These are phyloP conservation scores for Neofusicoccum sp. DNA, from an alignment of 2,329 filamentous ascomycete species.

Conservation along the genomic window DNA sequence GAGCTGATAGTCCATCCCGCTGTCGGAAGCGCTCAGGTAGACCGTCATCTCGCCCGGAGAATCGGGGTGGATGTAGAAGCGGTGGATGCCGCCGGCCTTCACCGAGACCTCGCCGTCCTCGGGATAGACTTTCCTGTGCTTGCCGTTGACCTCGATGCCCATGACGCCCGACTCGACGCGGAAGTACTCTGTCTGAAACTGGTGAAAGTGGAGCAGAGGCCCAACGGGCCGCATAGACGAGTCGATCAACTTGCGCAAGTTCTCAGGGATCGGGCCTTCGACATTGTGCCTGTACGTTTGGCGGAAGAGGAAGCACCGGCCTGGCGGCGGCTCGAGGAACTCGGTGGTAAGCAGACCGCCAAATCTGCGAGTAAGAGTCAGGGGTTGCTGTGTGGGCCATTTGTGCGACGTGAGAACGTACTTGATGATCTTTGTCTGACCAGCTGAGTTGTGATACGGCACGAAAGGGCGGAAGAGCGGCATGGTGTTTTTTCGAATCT, in stretches of 20 bases:
- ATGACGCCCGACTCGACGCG: conserved; percentile 29
- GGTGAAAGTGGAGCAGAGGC: conserved; percentile 32
- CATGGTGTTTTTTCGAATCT: neutral
- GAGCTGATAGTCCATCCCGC: conserved; percentile 32
- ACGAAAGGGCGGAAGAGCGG: conserved; percentile 7
- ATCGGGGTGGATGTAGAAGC: conserved; percentile 25
- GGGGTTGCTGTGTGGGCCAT: neutral
- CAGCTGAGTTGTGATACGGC: conserved; percentile 9
- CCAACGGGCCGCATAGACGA: conserved; percentile 21
- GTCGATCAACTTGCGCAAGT: conserved; percentile 26
- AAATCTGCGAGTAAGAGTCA: conserved; percentile 23
- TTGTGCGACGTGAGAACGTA: neutral
- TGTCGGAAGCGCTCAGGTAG: conserved; percentile 31
- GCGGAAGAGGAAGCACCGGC: conserved; percentile 31
- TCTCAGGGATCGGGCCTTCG: conserved; percentile 21
- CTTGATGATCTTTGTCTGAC: conserved; percentile 7
- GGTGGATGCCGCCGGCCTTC: conserved; percentile 25
- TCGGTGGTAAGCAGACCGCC: conserved; percentile 29
- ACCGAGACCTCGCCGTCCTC: conserved; percentile 21
- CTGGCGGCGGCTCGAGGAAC: conserved; percentile 33
- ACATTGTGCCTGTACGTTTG: conserved; percentile 29
- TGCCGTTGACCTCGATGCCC: conserved; percentile 31
- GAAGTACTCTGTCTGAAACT: conserved; percentile 33
- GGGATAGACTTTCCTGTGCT: neutral
- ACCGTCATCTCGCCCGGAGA: conserved; percentile 22